Percentiles rank a stretch among this genome's conserved stretches.
phyloP scores from a whole-genome alignment of 192 early-diverging fungal genomes.

The Jimgerdemannia flammicorona region DNA sequence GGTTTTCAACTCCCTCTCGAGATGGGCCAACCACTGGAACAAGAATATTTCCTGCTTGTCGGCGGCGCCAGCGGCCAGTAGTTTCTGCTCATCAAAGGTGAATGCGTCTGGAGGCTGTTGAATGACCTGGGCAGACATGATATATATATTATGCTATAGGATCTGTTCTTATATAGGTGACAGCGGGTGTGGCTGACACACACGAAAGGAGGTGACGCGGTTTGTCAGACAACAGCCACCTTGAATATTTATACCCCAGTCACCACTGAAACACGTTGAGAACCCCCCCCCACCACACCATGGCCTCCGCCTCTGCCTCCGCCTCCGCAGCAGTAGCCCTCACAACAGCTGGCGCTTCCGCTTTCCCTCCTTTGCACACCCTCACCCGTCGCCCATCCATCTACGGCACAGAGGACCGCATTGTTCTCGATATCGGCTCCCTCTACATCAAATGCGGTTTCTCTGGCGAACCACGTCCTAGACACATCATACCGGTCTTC shows the following conservation, averaged over 20 bases:
- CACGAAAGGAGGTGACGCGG: no score
- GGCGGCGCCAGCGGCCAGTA: conserved; percentile 31
- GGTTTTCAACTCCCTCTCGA: conserved; percentile 70
- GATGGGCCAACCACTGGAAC: conserved; percentile 85
- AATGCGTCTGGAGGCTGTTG: conserved; percentile 31
- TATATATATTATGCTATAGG: not conserved
- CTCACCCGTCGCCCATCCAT: conserved; percentile 48
- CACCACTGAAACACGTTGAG: no score
- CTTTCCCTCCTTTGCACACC: not conserved
- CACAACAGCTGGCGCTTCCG: not conserved
- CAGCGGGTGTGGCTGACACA: no score
- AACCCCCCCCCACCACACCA: not conserved
- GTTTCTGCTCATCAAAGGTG: conserved; percentile 45
- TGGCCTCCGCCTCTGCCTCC: not conserved
- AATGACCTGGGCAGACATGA: not conserved
- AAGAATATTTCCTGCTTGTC: conserved; percentile 79
- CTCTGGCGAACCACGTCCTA: conserved; percentile 76
- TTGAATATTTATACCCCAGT: no score
- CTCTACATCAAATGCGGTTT: conserved; percentile 81
- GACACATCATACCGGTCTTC: conserved; percentile 59
- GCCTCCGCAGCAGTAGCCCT: not conserved
- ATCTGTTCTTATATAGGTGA: no score
- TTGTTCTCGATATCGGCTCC: conserved; percentile 86
- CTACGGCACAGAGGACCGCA: conserved; percentile 78
- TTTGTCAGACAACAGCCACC: no score